These are phyloP conservation scores for Santalum album DNA, from an alignment of 164 flowering plant genomes.

Conservation along the genomic window DNA sequence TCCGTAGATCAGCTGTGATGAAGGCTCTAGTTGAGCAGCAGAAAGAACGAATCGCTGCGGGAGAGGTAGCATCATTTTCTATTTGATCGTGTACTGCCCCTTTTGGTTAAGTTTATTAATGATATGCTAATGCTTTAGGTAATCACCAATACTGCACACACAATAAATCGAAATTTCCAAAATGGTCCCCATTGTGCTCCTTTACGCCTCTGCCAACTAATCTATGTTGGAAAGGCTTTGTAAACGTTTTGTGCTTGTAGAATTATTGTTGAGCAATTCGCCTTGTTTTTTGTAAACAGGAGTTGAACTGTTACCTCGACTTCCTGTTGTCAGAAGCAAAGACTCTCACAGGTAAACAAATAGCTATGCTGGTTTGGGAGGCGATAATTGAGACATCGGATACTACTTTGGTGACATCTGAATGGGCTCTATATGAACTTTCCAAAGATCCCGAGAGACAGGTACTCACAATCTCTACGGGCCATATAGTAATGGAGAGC, in stretches of 20 bases:
- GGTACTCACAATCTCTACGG: slow-evolving; percentile 24
- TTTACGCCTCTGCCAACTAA: no score
- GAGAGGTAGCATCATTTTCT: slow-evolving; percentile 37
- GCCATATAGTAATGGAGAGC: not conserved
- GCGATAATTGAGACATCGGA: slow-evolving; percentile 74
- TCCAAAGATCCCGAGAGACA: slow-evolving; percentile 50
- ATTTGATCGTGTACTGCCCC: not conserved
- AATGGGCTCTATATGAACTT: slow-evolving; percentile 94
- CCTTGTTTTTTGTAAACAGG: slow-evolving; percentile 26
- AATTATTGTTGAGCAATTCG: no score
- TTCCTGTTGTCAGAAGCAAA: slow-evolving; percentile 55
- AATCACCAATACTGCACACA: no score
- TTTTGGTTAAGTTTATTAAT: no score
- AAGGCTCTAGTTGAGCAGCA: slow-evolving; percentile 54
- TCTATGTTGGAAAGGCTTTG: no score
- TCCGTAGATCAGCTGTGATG: slow-evolving; percentile 52
- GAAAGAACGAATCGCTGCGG: slow-evolving; percentile 37
- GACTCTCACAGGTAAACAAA: slow-evolving; percentile 44
- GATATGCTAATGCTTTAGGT: no score
- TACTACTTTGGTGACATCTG: slow-evolving; percentile 70
- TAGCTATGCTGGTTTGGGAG: slow-evolving; percentile 71
- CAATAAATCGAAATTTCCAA: no score
- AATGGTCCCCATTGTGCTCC: no score
- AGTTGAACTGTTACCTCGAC: slow-evolving; percentile 41
- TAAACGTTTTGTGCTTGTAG: no score